Conservation (phyloP, 1,284 basidiomycete species). For the Phylloboletellus chloephorus region DNA sequence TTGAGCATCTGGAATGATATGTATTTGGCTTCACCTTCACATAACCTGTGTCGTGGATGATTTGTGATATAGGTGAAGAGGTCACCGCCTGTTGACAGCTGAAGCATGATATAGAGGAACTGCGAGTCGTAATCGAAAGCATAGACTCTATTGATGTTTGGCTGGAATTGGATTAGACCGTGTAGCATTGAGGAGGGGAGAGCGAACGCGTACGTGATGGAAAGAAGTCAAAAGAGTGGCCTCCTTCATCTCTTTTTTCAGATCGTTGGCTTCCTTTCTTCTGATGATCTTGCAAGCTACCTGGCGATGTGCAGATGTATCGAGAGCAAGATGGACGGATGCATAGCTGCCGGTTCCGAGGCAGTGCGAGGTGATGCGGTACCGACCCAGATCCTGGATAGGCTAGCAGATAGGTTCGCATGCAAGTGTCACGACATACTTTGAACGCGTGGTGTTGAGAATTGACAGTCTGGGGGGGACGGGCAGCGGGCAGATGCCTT, state of each 20-base stretch:
- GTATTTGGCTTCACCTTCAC: conserved; percentile 79
- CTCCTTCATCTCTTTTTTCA: conserved; percentile 67
- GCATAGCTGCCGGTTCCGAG: conserved; percentile 79
- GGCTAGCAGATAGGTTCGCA: conserved; percentile 4
- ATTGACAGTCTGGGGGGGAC: conserved; percentile 52
- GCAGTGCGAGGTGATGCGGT: conserved; percentile 67
- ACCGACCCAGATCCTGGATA: conserved; percentile 51
- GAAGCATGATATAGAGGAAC: conserved; percentile 78
- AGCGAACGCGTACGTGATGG: conserved; percentile 51
- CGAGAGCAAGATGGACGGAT: conserved; percentile 70
- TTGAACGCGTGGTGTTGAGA: conserved; percentile 49
- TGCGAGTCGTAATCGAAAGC: conserved; percentile 60
- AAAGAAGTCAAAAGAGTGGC: conserved; percentile 65
- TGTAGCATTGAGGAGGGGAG: not conserved
- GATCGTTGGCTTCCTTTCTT: conserved; percentile 49
- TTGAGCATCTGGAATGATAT: conserved; percentile 76
- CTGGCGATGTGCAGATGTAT: conserved; percentile 57
- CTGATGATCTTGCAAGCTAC: conserved; percentile 81
- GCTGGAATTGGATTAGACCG: conserved; percentile 38
- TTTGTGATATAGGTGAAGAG: conserved; percentile 80
- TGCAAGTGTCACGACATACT: conserved; percentile 31
- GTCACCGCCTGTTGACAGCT: conserved; percentile 83
- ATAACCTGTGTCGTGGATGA: conserved; percentile 48
- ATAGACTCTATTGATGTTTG: conserved; percentile 75
- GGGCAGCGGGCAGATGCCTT: conserved; percentile 46